Percentiles rank a stretch among this genome's conserved stretches.
phyloP scores from a whole-genome alignment of 2,329 filamentous ascomycete genomes.

The Sporothrix brasiliensis region DNA sequence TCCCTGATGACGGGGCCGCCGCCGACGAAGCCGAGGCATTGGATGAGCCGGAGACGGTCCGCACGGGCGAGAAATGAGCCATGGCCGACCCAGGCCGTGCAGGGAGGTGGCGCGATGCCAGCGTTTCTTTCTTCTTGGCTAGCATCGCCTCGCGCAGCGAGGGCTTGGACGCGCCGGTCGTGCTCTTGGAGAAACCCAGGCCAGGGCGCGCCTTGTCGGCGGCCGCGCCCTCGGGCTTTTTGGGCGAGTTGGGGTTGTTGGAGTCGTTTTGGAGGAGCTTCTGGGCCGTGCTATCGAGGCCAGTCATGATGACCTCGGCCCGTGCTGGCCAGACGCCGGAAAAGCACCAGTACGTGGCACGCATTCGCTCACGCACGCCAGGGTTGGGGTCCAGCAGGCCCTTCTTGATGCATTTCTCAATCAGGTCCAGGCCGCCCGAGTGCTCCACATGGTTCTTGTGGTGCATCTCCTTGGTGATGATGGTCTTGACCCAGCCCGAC shows the following conservation, averaged over 20 bases:
- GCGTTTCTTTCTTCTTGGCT: slow-evolving; percentile 72
- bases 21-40: slow-evolving; percentile 40
- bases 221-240: slow-evolving; percentile 47
- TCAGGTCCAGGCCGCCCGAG: slow-evolving; percentile 75
- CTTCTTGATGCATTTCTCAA: slow-evolving; percentile 88
- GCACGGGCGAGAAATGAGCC: slow-evolving; percentile 61
- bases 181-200: slow-evolving; percentile 65
- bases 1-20: slow-evolving; percentile 32
- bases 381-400: slow-evolving; percentile 89
- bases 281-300: slow-evolving; percentile 76
- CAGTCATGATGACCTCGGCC: slow-evolving; percentile 74
- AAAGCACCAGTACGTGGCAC: slow-evolving; percentile 85
- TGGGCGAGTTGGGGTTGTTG: slow-evolving; percentile 73
- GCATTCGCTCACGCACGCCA: slow-evolving; percentile 82
- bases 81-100: slow-evolving; percentile 65
- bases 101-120: slow-evolving; percentile 57
- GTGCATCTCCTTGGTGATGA: slow-evolving; percentile 74
- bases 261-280: slow-evolving; percentile 80
- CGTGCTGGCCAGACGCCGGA: slow-evolving; percentile 74
- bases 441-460: slow-evolving; percentile 86
- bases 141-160: slow-evolving; percentile 82
- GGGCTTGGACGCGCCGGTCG: slow-evolving; percentile 60
- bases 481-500: slow-evolving; percentile 78
- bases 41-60: slow-evolving; percentile 48
- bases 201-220: slow-evolving; percentile 55